Evolutionary conservation across 306 rosid species (phyloP).

Genomic region (Prunus armeniaca): DNA sequence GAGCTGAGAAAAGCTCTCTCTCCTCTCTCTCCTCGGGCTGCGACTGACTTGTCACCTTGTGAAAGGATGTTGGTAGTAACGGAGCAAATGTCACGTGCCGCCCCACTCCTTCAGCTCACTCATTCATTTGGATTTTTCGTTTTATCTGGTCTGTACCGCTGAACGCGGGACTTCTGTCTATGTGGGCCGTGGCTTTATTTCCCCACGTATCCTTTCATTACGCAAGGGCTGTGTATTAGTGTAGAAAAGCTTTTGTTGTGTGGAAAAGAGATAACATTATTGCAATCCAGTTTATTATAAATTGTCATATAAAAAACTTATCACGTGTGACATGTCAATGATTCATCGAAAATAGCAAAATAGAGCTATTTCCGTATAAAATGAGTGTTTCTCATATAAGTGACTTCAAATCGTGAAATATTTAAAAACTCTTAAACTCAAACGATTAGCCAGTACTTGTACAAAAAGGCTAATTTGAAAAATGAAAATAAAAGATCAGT

Average conservation of each 20-base stretch:
- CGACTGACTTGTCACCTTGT: not conserved
- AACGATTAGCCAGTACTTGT: no score
- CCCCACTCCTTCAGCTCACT: conserved; percentile 16
- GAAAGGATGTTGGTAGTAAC: conserved; percentile 31
- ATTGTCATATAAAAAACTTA: no score
- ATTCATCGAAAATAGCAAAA: no score
- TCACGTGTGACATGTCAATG: fast-evolving
- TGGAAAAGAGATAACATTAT: no score
- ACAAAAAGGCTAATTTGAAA: no score
- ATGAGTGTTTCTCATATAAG: no score
- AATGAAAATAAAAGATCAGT: no score
- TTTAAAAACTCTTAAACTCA: no score
- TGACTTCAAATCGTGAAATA: no score
- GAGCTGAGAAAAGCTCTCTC: not conserved
- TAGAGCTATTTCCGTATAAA: fast-evolving
- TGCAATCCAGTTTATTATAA: no score
- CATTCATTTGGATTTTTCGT: not conserved
- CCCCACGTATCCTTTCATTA: not conserved
- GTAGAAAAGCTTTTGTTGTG: no score
- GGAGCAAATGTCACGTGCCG: conserved; percentile 60
- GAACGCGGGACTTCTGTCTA: conserved; percentile 26
- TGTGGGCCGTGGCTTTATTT: not conserved
- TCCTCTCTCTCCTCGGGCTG: not conserved
- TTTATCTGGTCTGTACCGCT: conserved; percentile 34
- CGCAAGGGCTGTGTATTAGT: no score